These are phyloP conservation scores for Termitomyces sp. DNA, from an alignment of 768 basidiomycete species.

Conservation along the genomic window DNA sequence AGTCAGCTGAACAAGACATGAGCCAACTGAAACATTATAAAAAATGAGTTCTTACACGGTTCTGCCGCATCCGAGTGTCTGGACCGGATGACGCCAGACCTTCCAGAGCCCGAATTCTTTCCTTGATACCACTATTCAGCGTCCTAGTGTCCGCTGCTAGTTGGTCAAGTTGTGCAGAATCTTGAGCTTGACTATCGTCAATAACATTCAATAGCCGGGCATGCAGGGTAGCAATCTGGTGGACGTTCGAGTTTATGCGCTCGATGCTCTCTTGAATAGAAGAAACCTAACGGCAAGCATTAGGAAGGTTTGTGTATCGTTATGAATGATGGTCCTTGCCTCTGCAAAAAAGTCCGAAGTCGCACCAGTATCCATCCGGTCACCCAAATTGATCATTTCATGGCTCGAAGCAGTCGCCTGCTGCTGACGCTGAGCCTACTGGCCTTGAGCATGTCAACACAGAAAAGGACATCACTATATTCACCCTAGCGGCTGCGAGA, in stretches of 20 bases:
- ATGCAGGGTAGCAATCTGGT: constrained; percentile 31
- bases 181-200: constrained; percentile 22
- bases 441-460: neutral
- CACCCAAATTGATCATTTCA: constrained; percentile 24
- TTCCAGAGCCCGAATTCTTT: constrained; percentile 54
- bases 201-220: constrained; percentile 31
- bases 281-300: constrained; percentile 23
- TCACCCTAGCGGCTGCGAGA: constrained; percentile 32
- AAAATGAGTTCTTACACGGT: constrained; percentile 23
- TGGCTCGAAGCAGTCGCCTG: constrained; percentile 17
- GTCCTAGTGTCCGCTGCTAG: constrained; percentile 56
- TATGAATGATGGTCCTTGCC: constrained; percentile 15
- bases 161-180: constrained; percentile 42
- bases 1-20: constrained; percentile 37
- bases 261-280: constrained; percentile 37
- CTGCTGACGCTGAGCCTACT: constrained; percentile 28
- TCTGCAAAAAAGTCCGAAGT: constrained; percentile 30
- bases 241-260: constrained; percentile 31
- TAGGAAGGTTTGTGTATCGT: neutral
- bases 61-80: constrained; percentile 33
- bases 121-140: constrained; percentile 51
- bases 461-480: neutral
- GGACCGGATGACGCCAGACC: constrained; percentile 18
- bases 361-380: constrained; percentile 6
- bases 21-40: neutral